Evolutionary conservation across 2,329 filamentous ascomycete species (phyloP), one percentile per base, ranked within the genome.

Genomic region (Ceratocystis eucalypticola): DNA sequence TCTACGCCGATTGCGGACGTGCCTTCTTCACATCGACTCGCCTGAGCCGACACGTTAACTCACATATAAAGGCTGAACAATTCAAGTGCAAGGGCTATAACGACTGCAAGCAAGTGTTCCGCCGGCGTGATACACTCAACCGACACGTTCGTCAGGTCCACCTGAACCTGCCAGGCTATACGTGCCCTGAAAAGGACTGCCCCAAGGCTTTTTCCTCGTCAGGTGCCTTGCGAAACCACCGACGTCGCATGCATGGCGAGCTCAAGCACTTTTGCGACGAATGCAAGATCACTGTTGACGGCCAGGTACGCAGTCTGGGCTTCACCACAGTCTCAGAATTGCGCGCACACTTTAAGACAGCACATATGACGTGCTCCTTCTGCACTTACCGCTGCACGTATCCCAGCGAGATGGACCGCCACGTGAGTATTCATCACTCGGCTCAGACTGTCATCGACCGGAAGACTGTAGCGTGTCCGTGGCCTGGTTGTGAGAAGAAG

Each of bases 91-190:
- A 82, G 25, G 86, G 84, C 44, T 87, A 84, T 70, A 80, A 82
- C 1, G 84, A 82, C 0, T 96, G 91, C 75, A 82, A 83, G 20
- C 83, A 90, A 75, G 85, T 84, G 22, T 97, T 96, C 74, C 84
- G 93, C 69, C 96, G 96, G 75, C 88, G 91, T 73, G 86, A 91
- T 70, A 95, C 91, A 0, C 80, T 96, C 17, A 85, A 92, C 73
- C 86, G 88, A 64, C 93, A 97, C 73, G 83, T 96, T 69, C 84
- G 87, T 65, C 83, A 84, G 8, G 87, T 86, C 12, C 93, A 97
- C 74, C 77, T 93, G 48, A 79, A 86, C 33, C 76, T 87, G 68
- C 84, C 87, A 59, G 85, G 89, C 0, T 96, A 86, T 71, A 80
- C 80, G 4, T 97, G 93, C 74, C 78, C 79, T 0, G 79, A 87